Conservation (phyloP, 306 rosid genomes). For the Cyamopsis tetragonoloba region DNA sequence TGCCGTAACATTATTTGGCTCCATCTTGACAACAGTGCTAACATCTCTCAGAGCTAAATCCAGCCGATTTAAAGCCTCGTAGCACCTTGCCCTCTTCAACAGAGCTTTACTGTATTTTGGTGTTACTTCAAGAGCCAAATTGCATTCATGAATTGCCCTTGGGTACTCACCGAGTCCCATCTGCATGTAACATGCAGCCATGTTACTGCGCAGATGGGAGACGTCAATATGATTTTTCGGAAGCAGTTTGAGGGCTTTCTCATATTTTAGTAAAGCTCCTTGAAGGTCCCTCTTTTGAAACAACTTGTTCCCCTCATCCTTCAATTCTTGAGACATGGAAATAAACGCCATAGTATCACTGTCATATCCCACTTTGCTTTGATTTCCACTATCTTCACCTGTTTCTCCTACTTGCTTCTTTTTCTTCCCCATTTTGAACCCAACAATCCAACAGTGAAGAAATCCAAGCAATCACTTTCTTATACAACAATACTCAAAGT, state of each 20-base stretch:
- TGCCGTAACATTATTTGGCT: constrained; percentile 83
- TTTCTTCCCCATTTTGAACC: constrained; percentile 67
- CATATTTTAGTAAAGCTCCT: constrained; percentile 78
- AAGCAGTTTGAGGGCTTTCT: constrained; percentile 78
- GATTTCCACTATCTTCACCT: constrained; percentile 38
- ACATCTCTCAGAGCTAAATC: constrained; percentile 86
- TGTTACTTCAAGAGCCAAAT: constrained; percentile 82
- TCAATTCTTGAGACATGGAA: constrained; percentile 64
- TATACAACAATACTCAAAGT: constrained; percentile 24
- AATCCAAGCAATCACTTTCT: constrained; percentile 18
- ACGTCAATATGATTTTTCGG: constrained; percentile 77
- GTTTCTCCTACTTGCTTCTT: constrained; percentile 52
- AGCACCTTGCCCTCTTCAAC: constrained; percentile 90
- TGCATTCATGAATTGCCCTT: constrained; percentile 79
- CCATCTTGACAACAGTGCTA: constrained; percentile 53
- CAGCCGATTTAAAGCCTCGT: constrained; percentile 76
- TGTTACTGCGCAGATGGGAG: constrained; percentile 76
- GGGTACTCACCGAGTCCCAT: constrained; percentile 84
- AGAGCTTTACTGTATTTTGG: constrained; percentile 82
- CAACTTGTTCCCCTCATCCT: constrained; percentile 85
- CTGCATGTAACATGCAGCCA: constrained; percentile 96
- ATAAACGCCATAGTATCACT: constrained; percentile 57
- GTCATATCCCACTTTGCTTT: constrained; percentile 41
- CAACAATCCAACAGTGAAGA: constrained; percentile 32
- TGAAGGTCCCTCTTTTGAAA: constrained; percentile 72